These are phyloP conservation scores for Sporobolomyces pararoseus DNA, from an alignment of 768 basidiomycete genomes.

Conservation along the genomic window DNA sequence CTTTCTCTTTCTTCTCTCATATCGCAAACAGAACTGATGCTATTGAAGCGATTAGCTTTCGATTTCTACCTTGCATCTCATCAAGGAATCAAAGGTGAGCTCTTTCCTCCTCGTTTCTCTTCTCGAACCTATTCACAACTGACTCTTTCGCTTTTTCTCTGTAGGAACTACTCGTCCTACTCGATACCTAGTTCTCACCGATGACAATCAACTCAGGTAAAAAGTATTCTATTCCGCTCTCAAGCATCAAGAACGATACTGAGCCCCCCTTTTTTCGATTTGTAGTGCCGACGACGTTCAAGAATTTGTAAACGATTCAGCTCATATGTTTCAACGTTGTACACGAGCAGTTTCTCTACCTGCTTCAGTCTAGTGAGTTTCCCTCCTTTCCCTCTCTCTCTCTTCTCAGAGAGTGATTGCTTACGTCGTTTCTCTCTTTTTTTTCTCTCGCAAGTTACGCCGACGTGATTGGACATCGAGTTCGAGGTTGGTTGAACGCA, in stretches of 20 bases:
- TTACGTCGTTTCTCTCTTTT: neutral
- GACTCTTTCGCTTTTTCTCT: neutral
- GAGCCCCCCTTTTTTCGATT: too few species aligned
- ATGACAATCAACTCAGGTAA: neutral
- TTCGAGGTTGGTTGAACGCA: constrained; percentile 10
- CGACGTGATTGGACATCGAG: constrained; percentile 21
- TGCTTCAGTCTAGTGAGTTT: constrained; percentile 30
- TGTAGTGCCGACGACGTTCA: constrained; percentile 21
- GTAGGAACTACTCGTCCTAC: constrained; percentile 24
- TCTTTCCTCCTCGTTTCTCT: neutral
- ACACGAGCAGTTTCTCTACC: constrained; percentile 31
- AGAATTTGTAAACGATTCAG: neutral
- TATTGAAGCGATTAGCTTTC: neutral
- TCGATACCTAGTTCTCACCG: constrained; percentile 24
- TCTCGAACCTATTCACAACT: neutral
- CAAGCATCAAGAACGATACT: too few species aligned
- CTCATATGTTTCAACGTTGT: constrained; percentile 25
- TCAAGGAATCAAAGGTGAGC: constrained; percentile 7
- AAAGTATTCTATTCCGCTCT: too few species aligned
- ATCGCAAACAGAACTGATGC: too few species aligned
- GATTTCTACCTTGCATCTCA: constrained; percentile 21
- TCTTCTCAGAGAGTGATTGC: too few species aligned
- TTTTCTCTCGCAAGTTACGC: constrained; percentile 19
- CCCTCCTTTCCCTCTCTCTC: neutral
- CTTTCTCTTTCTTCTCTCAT: too few species aligned